phyloP scores from a whole-genome alignment of 352 stramenopile species.

The Pythium chondricola region DNA sequence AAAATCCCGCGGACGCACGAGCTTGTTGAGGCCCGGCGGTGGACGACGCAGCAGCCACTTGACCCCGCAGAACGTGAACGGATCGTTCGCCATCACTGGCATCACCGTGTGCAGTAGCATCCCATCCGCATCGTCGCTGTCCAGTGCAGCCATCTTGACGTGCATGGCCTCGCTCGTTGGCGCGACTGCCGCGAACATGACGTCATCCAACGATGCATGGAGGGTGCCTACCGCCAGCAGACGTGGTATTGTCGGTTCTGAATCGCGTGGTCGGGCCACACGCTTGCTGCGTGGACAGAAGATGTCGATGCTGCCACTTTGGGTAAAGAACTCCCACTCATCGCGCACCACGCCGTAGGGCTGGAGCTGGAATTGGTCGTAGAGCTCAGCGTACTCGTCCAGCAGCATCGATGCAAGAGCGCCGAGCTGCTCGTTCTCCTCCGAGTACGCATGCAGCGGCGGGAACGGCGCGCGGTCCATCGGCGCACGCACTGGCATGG shows the following conservation, averaged over 20 bases:
- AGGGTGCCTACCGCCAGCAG: slow-evolving; percentile 15
- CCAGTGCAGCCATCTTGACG: slow-evolving; percentile 13
- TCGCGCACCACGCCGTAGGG: not conserved
- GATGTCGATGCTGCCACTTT: slow-evolving; percentile 8
- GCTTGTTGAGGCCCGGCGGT: not conserved
- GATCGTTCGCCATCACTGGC: slow-evolving; percentile 6
- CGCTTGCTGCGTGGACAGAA: no score
- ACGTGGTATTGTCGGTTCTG: not conserved
- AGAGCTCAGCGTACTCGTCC: slow-evolving; percentile 16
- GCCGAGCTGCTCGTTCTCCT: slow-evolving; percentile 17
- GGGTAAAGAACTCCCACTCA: slow-evolving; percentile 6
- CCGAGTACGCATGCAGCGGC: slow-evolving; percentile 10
- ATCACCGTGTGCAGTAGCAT: slow-evolving; percentile 15
- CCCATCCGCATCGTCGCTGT: slow-evolving; percentile 11
- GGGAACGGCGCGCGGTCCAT: slow-evolving; percentile 17
- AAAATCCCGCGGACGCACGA: slow-evolving; percentile 19
- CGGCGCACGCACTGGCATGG: slow-evolving; percentile 11
- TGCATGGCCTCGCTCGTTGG: slow-evolving; percentile 18
- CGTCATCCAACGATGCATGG: slow-evolving; percentile 14
- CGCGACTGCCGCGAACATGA: slow-evolving; percentile 16
- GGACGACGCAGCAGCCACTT: slow-evolving; percentile 18
- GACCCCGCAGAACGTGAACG: slow-evolving; percentile 18
- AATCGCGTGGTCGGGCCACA: not conserved
- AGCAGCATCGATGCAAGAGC: slow-evolving; percentile 9
- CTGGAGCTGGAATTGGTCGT: slow-evolving; percentile 16